Evolutionary conservation across 2,329 filamentous ascomycete species (phyloP), one percentile per base, ranked within the genome.

Genomic region (Aspergillus bombycis): DNA sequence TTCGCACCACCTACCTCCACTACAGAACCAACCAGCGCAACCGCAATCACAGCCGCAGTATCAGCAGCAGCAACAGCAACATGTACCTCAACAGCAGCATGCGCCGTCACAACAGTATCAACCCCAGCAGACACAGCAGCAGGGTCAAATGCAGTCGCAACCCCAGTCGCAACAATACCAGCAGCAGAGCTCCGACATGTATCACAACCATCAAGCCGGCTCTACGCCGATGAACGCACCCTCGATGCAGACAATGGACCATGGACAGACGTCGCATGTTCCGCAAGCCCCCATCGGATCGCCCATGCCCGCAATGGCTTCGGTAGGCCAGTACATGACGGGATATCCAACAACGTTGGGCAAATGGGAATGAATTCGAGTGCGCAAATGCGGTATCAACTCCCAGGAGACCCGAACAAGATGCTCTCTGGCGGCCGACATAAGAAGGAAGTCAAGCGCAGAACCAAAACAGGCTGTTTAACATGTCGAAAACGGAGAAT

Each of bases 391-490:
- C 86, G 66, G 79, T 86, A 74, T 76, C 81, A 77, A 79, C 82
- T 78, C 68, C 83, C 75, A 32, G 82, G 81, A 57, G 78, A 82
- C 60, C 77, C 79, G n/a, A 81, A 78, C 73, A 81, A 84, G 69
- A 82, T 88, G 66, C 83, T 89, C 76, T 86, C 85, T 26, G 85
- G 87, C 64, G 86, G 85, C 55, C 82, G 88, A 71, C 87, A 90
- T 75, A 83, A 83, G 78, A 89, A 91, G 79, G 89, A 92, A 79
- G 91, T 92, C 76, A 92, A 92, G 81, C 84, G 89, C 69, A 84
- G 90, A 74, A 92, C 90, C 62, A 91, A 91, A 79, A 91, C 88
- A 1, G 88, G 88, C n/a, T 92, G 89, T 78, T 75, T 88, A 71
- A 88, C 86, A 26, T 88, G 86, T 78, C 81, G 86, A 72, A 88